Percentiles rank a stretch among this genome's conserved stretches.
Evolutionary conservation across 257 asterid genomes (phyloP).

Genomic region (Nyctanthes arbortristis): DNA sequence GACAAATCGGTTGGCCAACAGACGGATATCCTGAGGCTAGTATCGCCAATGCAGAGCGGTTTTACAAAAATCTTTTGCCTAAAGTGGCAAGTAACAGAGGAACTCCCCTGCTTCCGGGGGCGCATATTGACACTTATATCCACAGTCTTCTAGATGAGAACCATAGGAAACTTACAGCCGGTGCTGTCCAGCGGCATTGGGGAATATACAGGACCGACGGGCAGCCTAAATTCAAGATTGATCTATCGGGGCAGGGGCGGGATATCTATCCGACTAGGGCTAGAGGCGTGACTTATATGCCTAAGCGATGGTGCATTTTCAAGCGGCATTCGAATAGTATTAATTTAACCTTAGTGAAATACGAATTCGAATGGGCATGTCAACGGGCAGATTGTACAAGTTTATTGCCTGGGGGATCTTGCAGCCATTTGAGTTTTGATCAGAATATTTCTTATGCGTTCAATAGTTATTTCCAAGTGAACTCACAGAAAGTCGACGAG

Average conservation of each 20-base stretch:
- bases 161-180: not conserved
- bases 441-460: no score
- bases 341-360: not conserved
- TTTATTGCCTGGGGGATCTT: conserved; percentile 40
- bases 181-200: conserved; percentile 52
- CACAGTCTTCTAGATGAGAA: conserved; percentile 49
- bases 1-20: conserved; percentile 71
- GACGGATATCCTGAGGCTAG: conserved; percentile 41
- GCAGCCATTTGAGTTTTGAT: conserved; percentile 32
- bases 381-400: conserved; percentile 38
- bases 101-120: conserved; percentile 44
- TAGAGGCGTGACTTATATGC: conserved; percentile 36
- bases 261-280: conserved; percentile 40
- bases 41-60: conserved; percentile 32
- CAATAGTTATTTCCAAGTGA: no score
- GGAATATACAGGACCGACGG: conserved; percentile 55
- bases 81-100: conserved; percentile 35
- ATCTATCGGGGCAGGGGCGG: conserved; percentile 40
- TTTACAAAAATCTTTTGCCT: conserved; percentile 35
- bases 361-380: conserved; percentile 25
- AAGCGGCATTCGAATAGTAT: not conserved
- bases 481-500: no score
- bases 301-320: conserved; percentile 39
- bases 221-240: conserved; percentile 54
- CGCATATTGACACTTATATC: conserved; percentile 33